These are phyloP conservation scores for Paraphoma sp. DNA, from an alignment of 2,329 filamentous ascomycete species.

Conservation along the genomic window DNA sequence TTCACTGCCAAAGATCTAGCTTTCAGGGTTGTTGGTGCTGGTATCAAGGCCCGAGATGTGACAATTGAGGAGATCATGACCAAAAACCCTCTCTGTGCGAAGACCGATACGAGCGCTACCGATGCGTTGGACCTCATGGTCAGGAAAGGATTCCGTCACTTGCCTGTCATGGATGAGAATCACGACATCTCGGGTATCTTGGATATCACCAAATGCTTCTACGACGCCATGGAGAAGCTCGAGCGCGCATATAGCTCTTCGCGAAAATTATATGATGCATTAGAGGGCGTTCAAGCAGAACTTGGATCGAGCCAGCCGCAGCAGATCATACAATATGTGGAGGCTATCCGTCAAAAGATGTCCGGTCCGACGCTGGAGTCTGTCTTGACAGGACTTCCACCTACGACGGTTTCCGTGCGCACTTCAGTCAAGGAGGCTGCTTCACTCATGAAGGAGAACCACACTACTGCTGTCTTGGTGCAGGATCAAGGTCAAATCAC, in stretches of 20 bases:
- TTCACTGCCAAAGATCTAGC: slow-evolving; percentile 99
- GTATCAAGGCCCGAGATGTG: slow-evolving; percentile 85
- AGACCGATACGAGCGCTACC: slow-evolving; percentile 96
- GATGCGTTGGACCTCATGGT: slow-evolving; percentile 99
- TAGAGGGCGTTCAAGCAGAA: slow-evolving; percentile 97
- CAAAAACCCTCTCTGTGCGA: slow-evolving; percentile 96
- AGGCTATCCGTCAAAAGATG: slow-evolving; percentile 95
- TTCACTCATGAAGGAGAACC: slow-evolving; percentile 97
- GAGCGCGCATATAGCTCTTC: slow-evolving; percentile 97
- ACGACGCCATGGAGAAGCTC: slow-evolving; percentile 99
- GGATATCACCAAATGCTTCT: slow-evolving; percentile 99
- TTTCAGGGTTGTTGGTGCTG: slow-evolving; percentile 92
- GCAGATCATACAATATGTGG: slow-evolving; percentile 98
- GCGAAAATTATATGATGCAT: slow-evolving; percentile 94
- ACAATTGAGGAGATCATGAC: slow-evolving; percentile 99
- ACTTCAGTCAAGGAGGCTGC: slow-evolving; percentile 97
- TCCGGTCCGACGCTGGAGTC: slow-evolving; percentile 95
- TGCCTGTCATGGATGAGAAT: slow-evolving; percentile 99
- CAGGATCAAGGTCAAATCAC: slow-evolving; percentile 97
- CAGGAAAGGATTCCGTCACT: slow-evolving; percentile 93
- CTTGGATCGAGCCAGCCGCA: slow-evolving; percentile 94
- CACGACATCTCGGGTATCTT: slow-evolving; percentile 98
- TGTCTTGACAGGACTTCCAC: slow-evolving; percentile 88
- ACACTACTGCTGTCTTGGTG: slow-evolving; percentile 93
- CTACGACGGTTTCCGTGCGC: slow-evolving; percentile 91